Conservation (phyloP, 2,329 filamentous ascomycete genomes). For the Orbilia brochopaga region DNA sequence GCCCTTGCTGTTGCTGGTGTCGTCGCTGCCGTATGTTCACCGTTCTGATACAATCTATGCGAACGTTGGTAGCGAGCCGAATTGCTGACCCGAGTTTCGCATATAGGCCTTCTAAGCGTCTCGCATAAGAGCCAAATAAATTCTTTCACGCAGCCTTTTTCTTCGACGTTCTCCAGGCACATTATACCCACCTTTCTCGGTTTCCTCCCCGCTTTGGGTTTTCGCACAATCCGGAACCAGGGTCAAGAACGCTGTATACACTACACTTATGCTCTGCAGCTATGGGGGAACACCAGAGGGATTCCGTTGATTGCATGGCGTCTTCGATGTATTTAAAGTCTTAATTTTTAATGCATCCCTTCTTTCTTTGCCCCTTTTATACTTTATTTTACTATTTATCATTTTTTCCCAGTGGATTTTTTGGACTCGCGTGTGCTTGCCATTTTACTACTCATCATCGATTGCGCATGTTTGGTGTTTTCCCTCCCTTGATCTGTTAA, state of each 20-base stretch:
- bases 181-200: slow-evolving; percentile 51
- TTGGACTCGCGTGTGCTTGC: too few relatives aligned
- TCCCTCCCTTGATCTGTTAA: slow-evolving; percentile 38
- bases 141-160: slow-evolving; percentile 39
- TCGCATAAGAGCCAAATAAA: slow-evolving; percentile 25
- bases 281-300: slow-evolving; percentile 45
- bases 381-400: slow-evolving; percentile 7
- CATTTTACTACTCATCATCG: too few relatives aligned
- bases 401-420: background rate
- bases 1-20: slow-evolving; percentile 55
- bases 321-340: slow-evolving; percentile 50
- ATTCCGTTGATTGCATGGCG: slow-evolving; percentile 45
- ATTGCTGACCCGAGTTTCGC: slow-evolving; percentile 53
- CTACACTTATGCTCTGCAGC: slow-evolving; percentile 30
- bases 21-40: slow-evolving; percentile 53
- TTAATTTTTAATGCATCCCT: slow-evolving; percentile 51
- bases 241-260: slow-evolving; percentile 13
- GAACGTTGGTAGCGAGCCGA: too few relatives aligned
- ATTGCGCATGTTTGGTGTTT: slow-evolving; percentile 25
- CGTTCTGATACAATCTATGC: background rate
- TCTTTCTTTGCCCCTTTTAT: slow-evolving; percentile 13
- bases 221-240: slow-evolving; percentile 15
- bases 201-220: slow-evolving; percentile 36
- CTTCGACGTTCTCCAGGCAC: slow-evolving; percentile 42
- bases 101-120: slow-evolving; percentile 46